Conservation (phyloP, 306 rosid genomes). For the Medicago lupulina region DNA sequence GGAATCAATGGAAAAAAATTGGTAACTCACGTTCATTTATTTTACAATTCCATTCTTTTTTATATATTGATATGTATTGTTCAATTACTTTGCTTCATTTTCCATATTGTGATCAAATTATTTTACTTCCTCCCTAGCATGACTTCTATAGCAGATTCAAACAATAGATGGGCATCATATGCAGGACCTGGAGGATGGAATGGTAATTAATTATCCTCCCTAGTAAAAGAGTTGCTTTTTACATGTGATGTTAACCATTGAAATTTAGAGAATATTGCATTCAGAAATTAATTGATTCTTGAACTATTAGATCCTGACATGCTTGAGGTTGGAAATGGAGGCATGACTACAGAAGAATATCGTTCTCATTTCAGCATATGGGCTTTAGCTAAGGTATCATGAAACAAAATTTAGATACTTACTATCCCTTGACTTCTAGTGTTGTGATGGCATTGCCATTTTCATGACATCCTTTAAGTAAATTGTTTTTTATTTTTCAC, state of each 20-base stretch:
- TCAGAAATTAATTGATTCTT: too few species aligned
- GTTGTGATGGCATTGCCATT: background rate
- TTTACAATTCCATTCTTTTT: background rate
- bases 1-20: background rate
- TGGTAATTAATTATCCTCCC: constrained; percentile 37
- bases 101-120: background rate
- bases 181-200: constrained; percentile 83
- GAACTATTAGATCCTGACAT: constrained; percentile 68
- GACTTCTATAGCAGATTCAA: constrained; percentile 63
- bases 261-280: background rate
- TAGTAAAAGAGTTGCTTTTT: too few species aligned
- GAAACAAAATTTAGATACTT: background rate
- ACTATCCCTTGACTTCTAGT: background rate
- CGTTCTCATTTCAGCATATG: constrained; percentile 78
- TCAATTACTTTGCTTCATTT: constrained; percentile 13
- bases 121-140: constrained; percentile 43
- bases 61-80: background rate
- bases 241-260: background rate
- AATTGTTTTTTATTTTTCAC: background rate
- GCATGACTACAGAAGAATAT: constrained; percentile 70
- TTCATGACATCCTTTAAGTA: too few species aligned
- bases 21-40: background rate
- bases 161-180: constrained; percentile 70
- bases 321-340: constrained; percentile 81
- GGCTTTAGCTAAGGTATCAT: constrained; percentile 66